Percentiles rank a stretch among this genome's conserved stretches.
phyloP scores from a whole-genome alignment of 2,329 filamentous ascomycete genomes.

The Calonectria hawksworthii region DNA sequence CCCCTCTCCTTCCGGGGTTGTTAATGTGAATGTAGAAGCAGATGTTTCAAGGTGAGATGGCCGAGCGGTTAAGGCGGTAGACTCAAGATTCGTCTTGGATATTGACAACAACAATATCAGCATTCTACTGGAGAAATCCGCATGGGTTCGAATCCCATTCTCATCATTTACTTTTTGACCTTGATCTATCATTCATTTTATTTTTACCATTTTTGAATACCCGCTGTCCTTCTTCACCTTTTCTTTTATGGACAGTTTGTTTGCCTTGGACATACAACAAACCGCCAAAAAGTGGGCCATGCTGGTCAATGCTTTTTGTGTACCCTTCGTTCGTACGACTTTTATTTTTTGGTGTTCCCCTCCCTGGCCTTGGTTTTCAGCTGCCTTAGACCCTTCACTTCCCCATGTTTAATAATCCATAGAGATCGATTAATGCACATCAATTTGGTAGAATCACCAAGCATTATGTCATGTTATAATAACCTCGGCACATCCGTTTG shows the following conservation, averaged over 20 bases:
- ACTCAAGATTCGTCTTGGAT: not conserved
- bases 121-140: not conserved
- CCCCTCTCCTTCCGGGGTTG: too few species aligned
- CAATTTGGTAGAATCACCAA: not conserved
- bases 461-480: not conserved
- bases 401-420: not conserved
- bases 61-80: not conserved
- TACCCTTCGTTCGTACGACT: too few species aligned
- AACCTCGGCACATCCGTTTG: not conserved
- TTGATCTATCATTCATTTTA: not conserved
- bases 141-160: not conserved
- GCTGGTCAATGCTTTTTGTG: too few species aligned
- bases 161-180: not conserved
- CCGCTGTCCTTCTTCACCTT: not conserved
- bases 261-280: too few species aligned
- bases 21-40: too few species aligned
- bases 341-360: too few species aligned
- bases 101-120: not conserved
- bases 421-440: too few species aligned
- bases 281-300: too few species aligned
- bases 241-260: not conserved
- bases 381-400: too few species aligned
- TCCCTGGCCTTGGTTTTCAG: too few species aligned
- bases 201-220: not conserved
- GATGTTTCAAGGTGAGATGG: not conserved